Evolutionary conservation across 257 asterid genomes (phyloP).

Genomic region (Rehmannia glutinosa): DNA sequence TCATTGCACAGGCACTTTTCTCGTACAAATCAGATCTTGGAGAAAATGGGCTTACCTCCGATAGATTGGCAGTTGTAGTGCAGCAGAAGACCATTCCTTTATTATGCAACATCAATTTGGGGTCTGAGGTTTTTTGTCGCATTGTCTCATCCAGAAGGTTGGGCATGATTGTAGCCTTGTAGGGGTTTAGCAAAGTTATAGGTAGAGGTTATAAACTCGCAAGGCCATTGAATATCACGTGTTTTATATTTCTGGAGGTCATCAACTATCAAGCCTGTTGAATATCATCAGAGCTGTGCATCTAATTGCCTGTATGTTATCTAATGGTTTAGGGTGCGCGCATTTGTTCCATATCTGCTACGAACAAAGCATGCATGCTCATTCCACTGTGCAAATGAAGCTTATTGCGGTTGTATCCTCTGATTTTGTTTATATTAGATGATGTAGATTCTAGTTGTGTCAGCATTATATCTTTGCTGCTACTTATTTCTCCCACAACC

Average conservation of each 20-base stretch:
- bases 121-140: neutral
- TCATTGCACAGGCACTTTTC: slow-evolving; percentile 73
- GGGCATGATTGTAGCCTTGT: neutral
- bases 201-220: neutral
- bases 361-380: too few relatives aligned
- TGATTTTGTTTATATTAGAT: too few relatives aligned
- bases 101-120: slow-evolving; percentile 17
- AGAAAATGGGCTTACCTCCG: slow-evolving; percentile 62
- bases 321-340: too few relatives aligned
- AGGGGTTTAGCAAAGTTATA: neutral
- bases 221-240: neutral
- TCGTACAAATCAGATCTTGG: slow-evolving; percentile 72
- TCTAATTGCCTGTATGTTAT: too few relatives aligned
- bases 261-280: too few relatives aligned
- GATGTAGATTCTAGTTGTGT: too few relatives aligned
- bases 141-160: neutral
- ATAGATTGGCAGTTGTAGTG: slow-evolving; percentile 81
- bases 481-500: too few relatives aligned
- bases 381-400: too few relatives aligned
- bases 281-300: too few relatives aligned
- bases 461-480: too few relatives aligned
- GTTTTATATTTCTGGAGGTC: neutral
- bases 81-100: slow-evolving; percentile 6
- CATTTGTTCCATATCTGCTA: too few relatives aligned
- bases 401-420: too few relatives aligned